Base-by-base conservation (phyloP, 2,329 filamentous ascomycete genomes). In the Moelleriella libera region DNA sequence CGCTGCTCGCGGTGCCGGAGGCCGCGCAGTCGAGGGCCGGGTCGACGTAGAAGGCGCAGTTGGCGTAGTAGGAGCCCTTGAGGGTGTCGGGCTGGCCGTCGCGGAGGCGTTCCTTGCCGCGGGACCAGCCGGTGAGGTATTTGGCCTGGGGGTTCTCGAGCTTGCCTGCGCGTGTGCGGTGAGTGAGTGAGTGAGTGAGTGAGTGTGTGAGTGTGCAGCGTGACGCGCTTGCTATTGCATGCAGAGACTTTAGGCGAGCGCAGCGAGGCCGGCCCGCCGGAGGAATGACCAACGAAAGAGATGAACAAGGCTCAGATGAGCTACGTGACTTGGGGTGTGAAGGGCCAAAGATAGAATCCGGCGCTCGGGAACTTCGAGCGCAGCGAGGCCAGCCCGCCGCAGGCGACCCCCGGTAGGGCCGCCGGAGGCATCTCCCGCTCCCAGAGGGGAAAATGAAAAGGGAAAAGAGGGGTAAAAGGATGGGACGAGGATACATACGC, bases 51-150 rank as follows among this genome's bases (percentile, higher is more conserved):
- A 87, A 88, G 43, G 82, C 83, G 61, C 83, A 88, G 65, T 90
- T 88, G 56, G 85, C 84, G 61, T 90, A 92, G 68, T 83, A 92
- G 0, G 83, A 87, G 43, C 86, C 86, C 66, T 90, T 92, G 53
- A 84, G 75, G 5, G 82, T 88, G 59, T 92, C 86, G 51, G 84
- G 81, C 53, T 82, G 79, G 50, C 85, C 85, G 57, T 85, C 80
- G 53, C 84, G 84, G 50, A 90, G 78, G 6, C 81, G 87, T 58
- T 90, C 86, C 60, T 88, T 89, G 48, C 85, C 87, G 51, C 80
- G 78, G 0, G 85, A 89, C 86, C 85, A 90, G 55, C 85, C 80
- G 6, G 78, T 82, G 8, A 83, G 66, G 56, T 82, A 83, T 57
- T 81, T 82, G 47, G 79, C 74, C 45, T 72, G 64, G 43, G 69